Base-by-base conservation (phyloP, 148 eudicot species). In the Diospyros lotus region DNA sequence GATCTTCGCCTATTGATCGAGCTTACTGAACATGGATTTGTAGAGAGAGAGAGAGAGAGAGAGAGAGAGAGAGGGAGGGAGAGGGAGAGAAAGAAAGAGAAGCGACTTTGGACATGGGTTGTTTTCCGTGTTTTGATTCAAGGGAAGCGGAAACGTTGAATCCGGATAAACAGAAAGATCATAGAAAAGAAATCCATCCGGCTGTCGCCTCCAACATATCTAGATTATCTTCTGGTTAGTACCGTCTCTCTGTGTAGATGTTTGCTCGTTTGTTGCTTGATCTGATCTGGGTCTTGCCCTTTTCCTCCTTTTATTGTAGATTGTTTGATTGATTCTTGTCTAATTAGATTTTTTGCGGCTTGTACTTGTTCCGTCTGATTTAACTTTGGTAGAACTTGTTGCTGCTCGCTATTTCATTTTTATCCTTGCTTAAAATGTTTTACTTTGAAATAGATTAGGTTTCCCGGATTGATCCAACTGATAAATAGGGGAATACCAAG, bases 51-150 rank as follows among this genome's bases (percentile, higher is more conserved):
- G 28, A 28, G 28, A 28, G 28, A 28, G 28, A 28, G 28, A 0
- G 28, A 28, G 28, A 0, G 28, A 28, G 0, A 0, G 28, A 28
- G 28, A 28, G 28, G 28, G 28, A 28, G 28, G 0, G 28, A 28
- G 28, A 28, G 28, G 0, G 28, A 28, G 28, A 28, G 28, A 28
- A 28, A 28, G 28, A 28, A 28, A 28, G 28, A 28, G 28, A 28
- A 28, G 28, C 28, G 28, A 28, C 28, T 28, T 28, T 28, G 28
- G 28, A 28, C 28, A 84, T 89, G 97, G 97, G 94, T 65, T 92
- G 94, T 63, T 89, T 89, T 73, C 86, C 97, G 3, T 92, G 97
- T 76, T 92, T 92, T 77, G 94, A 92, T 77, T 92, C 97, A n/a
- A 90, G 79, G 66, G 94, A 89, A 51, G 94, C 84, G 79, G 87